These are phyloP conservation scores for Colletotrichum incanum DNA, from an alignment of 2,329 filamentous ascomycete species.

Conservation along the genomic window DNA sequence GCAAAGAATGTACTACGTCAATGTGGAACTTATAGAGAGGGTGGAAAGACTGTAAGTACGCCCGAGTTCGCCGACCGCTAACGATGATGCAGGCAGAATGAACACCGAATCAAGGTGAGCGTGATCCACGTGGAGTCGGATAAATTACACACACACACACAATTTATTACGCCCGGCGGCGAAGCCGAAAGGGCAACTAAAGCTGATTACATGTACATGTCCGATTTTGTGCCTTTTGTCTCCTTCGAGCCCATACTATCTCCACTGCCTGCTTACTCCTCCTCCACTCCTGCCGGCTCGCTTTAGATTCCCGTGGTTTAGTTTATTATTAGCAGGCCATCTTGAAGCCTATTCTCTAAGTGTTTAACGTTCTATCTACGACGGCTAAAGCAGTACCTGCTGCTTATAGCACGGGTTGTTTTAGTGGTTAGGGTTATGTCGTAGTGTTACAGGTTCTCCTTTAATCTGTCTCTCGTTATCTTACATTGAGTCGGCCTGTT, in stretches of 20 bases:
- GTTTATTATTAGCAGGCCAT: conserved; percentile 35
- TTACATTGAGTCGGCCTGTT: neutral
- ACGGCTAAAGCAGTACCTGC: conserved; percentile 41
- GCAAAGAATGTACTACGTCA: too few species aligned
- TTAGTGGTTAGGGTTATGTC: neutral
- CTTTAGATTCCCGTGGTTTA: conserved; percentile 4
- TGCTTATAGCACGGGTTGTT: conserved; percentile 20
- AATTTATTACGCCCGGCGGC: too few species aligned
- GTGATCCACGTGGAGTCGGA: too few species aligned
- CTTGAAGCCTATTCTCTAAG: conserved; percentile 44
- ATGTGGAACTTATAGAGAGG: too few species aligned
- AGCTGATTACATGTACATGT: neutral
- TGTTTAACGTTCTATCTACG: conserved; percentile 44
- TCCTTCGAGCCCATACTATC: neutral
- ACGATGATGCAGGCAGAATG: too few species aligned
- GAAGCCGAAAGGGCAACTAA: too few species aligned
- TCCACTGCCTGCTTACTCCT: conserved; percentile 5
- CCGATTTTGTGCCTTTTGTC: neutral
- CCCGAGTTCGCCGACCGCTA: too few species aligned
- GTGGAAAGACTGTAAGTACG: too few species aligned
- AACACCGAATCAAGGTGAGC: too few species aligned
- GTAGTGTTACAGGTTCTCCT: neutral
- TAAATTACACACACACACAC: too few species aligned
- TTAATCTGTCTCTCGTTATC: neutral
- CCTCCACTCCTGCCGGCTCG: neutral